phyloP scores from a whole-genome alignment of 1,284 basidiomycete species.

The Cryptococcus maquisensis region DNA sequence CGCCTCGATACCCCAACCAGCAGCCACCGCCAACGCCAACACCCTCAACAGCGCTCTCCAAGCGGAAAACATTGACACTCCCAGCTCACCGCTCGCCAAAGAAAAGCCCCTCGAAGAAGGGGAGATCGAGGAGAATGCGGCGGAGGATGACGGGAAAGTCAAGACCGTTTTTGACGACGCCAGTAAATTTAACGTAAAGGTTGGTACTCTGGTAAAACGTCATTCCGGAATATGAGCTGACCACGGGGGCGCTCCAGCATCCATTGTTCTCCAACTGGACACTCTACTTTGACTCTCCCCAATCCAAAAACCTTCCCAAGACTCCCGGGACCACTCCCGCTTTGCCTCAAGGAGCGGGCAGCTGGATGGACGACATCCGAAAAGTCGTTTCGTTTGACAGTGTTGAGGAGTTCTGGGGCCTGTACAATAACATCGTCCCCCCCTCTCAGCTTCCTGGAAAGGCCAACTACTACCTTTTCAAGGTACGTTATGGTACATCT shows the following conservation, averaged over 20 bases:
- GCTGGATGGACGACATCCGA: constrained; percentile 96
- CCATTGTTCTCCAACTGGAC: constrained; percentile 93
- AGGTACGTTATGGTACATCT: constrained; percentile 49
- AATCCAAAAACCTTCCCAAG: constrained; percentile 79
- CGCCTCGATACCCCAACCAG: constrained; percentile 29
- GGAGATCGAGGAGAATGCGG: constrained; percentile 34
- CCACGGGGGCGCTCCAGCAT: constrained; percentile 56
- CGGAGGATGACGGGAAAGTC: constrained; percentile 49
- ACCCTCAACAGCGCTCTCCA: constrained; percentile 37
- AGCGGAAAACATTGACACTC: constrained; percentile 28
- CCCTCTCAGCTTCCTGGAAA: constrained; percentile 91
- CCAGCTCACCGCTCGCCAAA: constrained; percentile 16
- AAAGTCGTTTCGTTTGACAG: constrained; percentile 88
- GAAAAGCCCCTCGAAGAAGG: constrained; percentile 36
- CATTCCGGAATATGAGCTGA: not conserved
- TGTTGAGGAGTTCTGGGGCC: constrained; percentile 97
- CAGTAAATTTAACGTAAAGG: constrained; percentile 87
- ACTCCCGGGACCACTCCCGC: constrained; percentile 75
- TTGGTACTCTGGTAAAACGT: constrained; percentile 30
- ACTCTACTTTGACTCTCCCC: constrained; percentile 92
- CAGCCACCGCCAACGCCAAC: constrained; percentile 29
- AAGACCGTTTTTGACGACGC: constrained; percentile 87
- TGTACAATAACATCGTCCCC: constrained; percentile 97
- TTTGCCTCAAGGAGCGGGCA: constrained; percentile 54
- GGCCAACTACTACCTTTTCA: constrained; percentile 99